These are phyloP conservation scores for Colletotrichum limetticola DNA, from an alignment of 2,329 filamentous ascomycete species.

Conservation along the genomic window DNA sequence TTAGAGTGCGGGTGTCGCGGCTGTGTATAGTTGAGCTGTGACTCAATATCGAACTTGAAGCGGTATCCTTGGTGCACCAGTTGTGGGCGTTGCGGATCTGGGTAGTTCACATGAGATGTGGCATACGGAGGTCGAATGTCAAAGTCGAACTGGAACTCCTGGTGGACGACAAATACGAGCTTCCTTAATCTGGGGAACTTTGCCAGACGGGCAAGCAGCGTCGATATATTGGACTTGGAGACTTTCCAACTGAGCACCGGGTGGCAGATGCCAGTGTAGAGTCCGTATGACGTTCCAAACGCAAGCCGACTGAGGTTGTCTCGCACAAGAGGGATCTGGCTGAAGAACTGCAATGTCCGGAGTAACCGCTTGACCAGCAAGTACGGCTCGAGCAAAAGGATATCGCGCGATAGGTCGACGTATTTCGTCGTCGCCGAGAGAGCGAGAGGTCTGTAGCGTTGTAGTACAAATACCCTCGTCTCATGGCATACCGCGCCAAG, in stretches of 20 bases:
- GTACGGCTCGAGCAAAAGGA: slow-evolving; percentile 59
- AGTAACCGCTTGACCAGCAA: slow-evolving; percentile 58
- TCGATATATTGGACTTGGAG: slow-evolving; percentile 55
- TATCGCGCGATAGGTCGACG: slow-evolving; percentile 56
- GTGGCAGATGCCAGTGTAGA: slow-evolving; percentile 57
- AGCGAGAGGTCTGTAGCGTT: slow-evolving; percentile 55
- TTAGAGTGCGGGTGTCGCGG: slow-evolving; percentile 55
- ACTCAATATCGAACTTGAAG: slow-evolving; percentile 59
- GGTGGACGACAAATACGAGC: slow-evolving; percentile 58
- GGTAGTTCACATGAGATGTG: slow-evolving; percentile 22
- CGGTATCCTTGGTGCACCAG: slow-evolving; percentile 57
- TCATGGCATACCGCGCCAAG: slow-evolving; percentile 57
- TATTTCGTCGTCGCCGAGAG: slow-evolving; percentile 58
- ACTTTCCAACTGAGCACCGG: slow-evolving; percentile 57
- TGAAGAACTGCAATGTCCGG: slow-evolving; percentile 57
- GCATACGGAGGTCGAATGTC: slow-evolving; percentile 43
- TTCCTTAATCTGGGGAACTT: slow-evolving; percentile 53
- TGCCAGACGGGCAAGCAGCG: slow-evolving; percentile 52
- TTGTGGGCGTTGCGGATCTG: slow-evolving; percentile 44
- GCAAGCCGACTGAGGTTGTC: slow-evolving; percentile 53
- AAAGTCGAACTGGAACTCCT: slow-evolving; percentile 59
- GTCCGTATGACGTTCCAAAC: slow-evolving; percentile 58
- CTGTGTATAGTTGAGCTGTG: slow-evolving; percentile 55
- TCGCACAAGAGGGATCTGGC: slow-evolving; percentile 55
- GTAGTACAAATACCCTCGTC: slow-evolving; percentile 53